Conservation (phyloP, 805 yeast species). For the Candida schatavii region DNA sequence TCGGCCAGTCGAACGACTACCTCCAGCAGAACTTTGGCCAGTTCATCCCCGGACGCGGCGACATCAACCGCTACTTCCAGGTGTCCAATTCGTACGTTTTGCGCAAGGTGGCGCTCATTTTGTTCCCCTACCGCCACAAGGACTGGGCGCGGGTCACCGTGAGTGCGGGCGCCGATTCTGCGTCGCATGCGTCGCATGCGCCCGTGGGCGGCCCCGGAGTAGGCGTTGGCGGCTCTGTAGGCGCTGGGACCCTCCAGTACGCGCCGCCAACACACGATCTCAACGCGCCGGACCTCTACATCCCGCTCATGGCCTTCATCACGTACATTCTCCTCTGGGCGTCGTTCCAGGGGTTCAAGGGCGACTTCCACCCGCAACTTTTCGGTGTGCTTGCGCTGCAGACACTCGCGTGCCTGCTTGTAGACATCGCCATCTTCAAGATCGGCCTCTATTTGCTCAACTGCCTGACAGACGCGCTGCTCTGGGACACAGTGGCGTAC, state of each 20-base stretch:
- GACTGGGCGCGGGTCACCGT: slow-evolving; percentile 68
- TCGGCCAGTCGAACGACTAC: slow-evolving; percentile 77
- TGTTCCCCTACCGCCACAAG: slow-evolving; percentile 82
- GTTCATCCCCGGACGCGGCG: slow-evolving; percentile 46
- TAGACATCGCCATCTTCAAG: slow-evolving; percentile 75
- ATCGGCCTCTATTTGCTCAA: slow-evolving; percentile 79
- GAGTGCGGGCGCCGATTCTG: slow-evolving; percentile 18
- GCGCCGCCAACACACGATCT: slow-evolving; percentile 82
- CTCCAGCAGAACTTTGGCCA: slow-evolving; percentile 67
- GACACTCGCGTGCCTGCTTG: slow-evolving; percentile 74
- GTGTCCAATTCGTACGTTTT: slow-evolving; percentile 87
- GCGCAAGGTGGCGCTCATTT: slow-evolving; percentile 64
- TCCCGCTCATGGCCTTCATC: slow-evolving; percentile 89
- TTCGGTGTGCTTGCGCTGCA: slow-evolving; percentile 85
- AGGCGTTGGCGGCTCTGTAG: slow-evolving; percentile 21
- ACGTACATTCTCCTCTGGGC: slow-evolving; percentile 87
- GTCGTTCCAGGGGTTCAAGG: slow-evolving; percentile 77
- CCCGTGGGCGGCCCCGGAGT: slow-evolving; percentile 28
- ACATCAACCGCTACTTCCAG: slow-evolving; percentile 83
- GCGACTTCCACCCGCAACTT: slow-evolving; percentile 89
- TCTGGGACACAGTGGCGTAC: slow-evolving; percentile 84
- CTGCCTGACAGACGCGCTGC: slow-evolving; percentile 54
- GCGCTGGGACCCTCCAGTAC: slow-evolving; percentile 36
- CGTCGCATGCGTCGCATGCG: slow-evolving; percentile 11
- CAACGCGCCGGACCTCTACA: slow-evolving; percentile 95